These are phyloP conservation scores for Annona squamosa DNA, from an alignment of 164 flowering plant genomes.

Conservation along the genomic window DNA sequence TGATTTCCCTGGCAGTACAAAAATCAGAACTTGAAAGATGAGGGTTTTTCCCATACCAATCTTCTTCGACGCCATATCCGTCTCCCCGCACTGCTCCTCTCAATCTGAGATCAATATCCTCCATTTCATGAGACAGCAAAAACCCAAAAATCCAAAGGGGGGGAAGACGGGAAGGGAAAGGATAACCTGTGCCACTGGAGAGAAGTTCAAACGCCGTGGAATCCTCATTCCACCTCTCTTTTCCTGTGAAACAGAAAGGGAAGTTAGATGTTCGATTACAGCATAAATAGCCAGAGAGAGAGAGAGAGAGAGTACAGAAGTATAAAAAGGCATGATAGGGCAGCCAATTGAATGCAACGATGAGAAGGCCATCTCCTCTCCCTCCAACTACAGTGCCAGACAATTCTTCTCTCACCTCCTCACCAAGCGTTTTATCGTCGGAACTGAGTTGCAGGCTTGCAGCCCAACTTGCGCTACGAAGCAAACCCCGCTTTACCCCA, in stretches of 20 bases:
- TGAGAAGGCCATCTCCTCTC: slow-evolving; percentile 14
- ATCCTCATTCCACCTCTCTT: slow-evolving; percentile 15
- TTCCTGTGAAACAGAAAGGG: slow-evolving; percentile 8
- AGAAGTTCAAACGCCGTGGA: slow-evolving; percentile 11
- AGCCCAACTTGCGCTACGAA: no score
- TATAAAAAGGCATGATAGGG: neutral
- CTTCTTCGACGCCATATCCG: slow-evolving; percentile 66
- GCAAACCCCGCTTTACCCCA: no score
- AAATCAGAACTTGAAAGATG: neutral
- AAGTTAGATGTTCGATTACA: neutral
- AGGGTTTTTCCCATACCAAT: slow-evolving; percentile 30
- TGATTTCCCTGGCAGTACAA: neutral
- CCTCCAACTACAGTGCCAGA: no score
- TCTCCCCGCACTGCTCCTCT: slow-evolving; percentile 22
- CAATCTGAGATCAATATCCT: slow-evolving; percentile 18
- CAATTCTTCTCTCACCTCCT: no score
- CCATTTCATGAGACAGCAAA: neutral
- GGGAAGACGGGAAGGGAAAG: slow-evolving; percentile 2
- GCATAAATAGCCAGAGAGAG: neutral
- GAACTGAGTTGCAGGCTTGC: no score
- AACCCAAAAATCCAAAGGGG: neutral
- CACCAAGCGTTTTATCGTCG: no score
- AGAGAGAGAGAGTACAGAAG: slow-evolving; percentile 4
- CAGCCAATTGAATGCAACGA: slow-evolving; percentile 1
- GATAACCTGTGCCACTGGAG: slow-evolving; percentile 27